A percentile compares a stretch with the other conserved stretches of the same genome.
Evolutionary conservation across 495 filamentous ascomycete genomes (phyloP).

Genomic region (Podospora conica): DNA sequence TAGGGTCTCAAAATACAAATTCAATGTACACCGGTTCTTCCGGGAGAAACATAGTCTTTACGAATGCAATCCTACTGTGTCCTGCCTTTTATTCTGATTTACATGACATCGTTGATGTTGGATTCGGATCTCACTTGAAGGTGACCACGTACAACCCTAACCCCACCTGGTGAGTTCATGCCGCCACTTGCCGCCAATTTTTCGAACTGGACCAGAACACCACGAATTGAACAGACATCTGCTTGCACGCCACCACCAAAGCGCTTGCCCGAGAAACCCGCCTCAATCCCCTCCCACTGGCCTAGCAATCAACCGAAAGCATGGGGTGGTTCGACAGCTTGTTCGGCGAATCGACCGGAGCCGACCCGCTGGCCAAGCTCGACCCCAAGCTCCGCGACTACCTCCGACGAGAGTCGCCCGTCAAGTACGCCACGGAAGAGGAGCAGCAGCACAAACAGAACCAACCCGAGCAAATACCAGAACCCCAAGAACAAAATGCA

Average conservation of each 20-base stretch:
- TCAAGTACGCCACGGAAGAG: conserved; percentile 53
- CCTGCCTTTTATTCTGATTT: background rate
- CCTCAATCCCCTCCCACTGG: background rate
- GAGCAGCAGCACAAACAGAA: conserved; percentile 5
- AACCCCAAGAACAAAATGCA: background rate
- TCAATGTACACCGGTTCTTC: background rate
- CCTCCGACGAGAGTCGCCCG: conserved; percentile 73
- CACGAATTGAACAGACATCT: background rate
- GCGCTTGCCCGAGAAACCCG: background rate
- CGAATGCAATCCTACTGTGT: background rate
- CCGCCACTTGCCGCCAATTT: conserved; percentile 23
- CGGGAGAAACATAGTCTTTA: background rate
- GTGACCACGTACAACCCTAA: background rate
- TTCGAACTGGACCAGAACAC: conserved; percentile 3
- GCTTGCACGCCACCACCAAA: background rate
- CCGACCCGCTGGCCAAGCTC: conserved; percentile 73
- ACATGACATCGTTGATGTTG: background rate
- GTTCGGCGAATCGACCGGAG: conserved; percentile 31
- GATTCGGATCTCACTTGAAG: background rate
- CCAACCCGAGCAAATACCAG: conserved; percentile 2
- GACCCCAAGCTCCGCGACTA: conserved; percentile 80
- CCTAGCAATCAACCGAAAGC: background rate
- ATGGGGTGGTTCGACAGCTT: conserved; percentile 68
- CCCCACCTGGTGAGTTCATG: conserved; percentile 9
- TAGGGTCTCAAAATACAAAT: background rate